These are phyloP conservation scores for Galerina marginata DNA, from an alignment of 768 basidiomycete species.

Conservation along the genomic window DNA sequence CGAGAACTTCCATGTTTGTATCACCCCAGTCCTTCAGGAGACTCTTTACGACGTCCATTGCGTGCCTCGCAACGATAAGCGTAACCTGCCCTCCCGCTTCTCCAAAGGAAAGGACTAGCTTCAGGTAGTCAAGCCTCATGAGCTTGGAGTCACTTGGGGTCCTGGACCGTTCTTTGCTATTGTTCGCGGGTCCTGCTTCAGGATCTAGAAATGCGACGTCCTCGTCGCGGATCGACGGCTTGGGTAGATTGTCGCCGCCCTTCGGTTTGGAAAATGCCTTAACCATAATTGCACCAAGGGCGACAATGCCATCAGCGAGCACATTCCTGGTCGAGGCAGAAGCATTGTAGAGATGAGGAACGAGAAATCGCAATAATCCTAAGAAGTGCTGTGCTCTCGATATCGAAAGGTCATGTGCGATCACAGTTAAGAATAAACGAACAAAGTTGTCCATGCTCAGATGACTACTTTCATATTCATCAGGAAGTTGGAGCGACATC, in stretches of 20 bases:
- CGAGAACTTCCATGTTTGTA: constrained; percentile 41
- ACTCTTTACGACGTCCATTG: constrained; percentile 59
- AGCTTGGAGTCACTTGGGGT: constrained; percentile 55
- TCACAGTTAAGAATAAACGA: constrained; percentile 76
- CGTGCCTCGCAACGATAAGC: constrained; percentile 45
- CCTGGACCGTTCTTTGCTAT: constrained; percentile 47
- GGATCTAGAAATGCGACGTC: constrained; percentile 27
- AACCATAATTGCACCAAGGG: constrained; percentile 60
- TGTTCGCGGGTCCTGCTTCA: constrained; percentile 36
- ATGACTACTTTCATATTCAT: constrained; percentile 61
- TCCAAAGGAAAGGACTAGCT: constrained; percentile 54
- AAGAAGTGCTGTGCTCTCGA: constrained; percentile 75
- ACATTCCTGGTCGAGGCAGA: constrained; percentile 58
- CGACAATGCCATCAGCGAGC: constrained; percentile 71
- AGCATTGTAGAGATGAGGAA: constrained; percentile 61
- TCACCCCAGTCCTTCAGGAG: constrained; percentile 59
- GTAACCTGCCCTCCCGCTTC: constrained; percentile 55
- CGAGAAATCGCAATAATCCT: constrained; percentile 59
- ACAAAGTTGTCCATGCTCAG: constrained; percentile 71
- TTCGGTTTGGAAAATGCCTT: constrained; percentile 53
- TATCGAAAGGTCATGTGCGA: constrained; percentile 74
- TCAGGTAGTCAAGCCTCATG: constrained; percentile 72
- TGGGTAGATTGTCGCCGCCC: constrained; percentile 38
- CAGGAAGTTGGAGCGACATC: constrained; percentile 53
- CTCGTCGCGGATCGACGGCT: constrained; percentile 32